These are phyloP conservation scores for Physcia stellaris DNA, from an alignment of 495 filamentous ascomycete genomes.

Conservation along the genomic window DNA sequence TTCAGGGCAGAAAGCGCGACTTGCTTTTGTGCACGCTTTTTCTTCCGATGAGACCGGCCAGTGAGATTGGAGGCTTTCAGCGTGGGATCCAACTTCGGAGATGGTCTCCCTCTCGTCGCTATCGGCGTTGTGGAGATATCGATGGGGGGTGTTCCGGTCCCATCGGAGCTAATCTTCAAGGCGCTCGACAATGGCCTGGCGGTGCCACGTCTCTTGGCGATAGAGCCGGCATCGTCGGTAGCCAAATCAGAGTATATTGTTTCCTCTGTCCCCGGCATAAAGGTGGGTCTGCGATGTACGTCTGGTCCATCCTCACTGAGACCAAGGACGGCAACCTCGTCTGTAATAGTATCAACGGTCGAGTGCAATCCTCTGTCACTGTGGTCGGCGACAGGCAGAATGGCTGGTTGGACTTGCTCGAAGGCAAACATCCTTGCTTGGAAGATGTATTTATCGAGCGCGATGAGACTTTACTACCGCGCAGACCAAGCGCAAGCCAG, in stretches of 20 bases:
- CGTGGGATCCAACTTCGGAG: neutral
- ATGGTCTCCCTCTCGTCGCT: constrained; percentile 4
- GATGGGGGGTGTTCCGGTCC: constrained; percentile 22
- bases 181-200: neutral
- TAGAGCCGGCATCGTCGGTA: neutral
- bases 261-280: neutral
- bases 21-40: constrained; percentile 40
- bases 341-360: no score
- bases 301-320: neutral
- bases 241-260: neutral
- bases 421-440: neutral
- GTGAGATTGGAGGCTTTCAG: constrained; percentile 2
- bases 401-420: no score
- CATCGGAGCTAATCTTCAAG: constrained; percentile 1
- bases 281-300: neutral
- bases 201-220: neutral
- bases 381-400: no score
- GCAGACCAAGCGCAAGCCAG: constrained; percentile 17
- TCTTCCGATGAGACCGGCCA: constrained; percentile 18
- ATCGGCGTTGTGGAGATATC: constrained; percentile 10
- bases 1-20: constrained; percentile 45
- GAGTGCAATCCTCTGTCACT: no score
- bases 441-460: constrained; percentile 7
- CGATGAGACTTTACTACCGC: constrained; percentile 5
- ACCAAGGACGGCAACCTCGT: neutral